Conservation (phyloP, 805 yeast genomes). For the Cyberlindnera euphorbiiphila region DNA sequence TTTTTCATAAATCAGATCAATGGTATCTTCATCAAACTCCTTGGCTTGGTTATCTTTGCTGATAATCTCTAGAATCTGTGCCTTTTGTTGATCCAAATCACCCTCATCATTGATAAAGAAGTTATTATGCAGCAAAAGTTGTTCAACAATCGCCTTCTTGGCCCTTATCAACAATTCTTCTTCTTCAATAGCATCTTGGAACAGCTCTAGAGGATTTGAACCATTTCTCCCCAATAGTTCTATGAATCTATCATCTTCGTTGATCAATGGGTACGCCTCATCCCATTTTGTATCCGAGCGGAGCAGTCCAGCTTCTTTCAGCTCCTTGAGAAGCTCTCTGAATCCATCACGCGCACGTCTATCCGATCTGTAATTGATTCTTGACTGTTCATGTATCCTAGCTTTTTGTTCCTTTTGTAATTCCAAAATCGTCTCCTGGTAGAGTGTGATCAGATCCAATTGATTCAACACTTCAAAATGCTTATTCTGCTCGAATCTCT, state of each 20-base stretch:
- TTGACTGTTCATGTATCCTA: constrained; percentile 27
- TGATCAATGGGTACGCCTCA: constrained; percentile 47
- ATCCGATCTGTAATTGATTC: constrained; percentile 50
- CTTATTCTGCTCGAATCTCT: constrained; percentile 55
- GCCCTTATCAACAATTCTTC: constrained; percentile 52
- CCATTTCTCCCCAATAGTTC: constrained; percentile 72
- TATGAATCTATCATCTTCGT: constrained; percentile 53
- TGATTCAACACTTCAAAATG: constrained; percentile 50
- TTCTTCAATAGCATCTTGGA: constrained; percentile 69
- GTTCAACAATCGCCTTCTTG: constrained; percentile 56
- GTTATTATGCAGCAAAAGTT: constrained; percentile 38
- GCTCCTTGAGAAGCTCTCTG: constrained; percentile 40
- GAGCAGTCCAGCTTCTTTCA: constrained; percentile 33
- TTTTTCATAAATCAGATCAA: constrained; percentile 28
- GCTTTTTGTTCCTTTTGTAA: constrained; percentile 27
- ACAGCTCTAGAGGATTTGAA: constrained; percentile 71
- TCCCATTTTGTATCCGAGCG: constrained; percentile 56
- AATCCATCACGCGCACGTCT: constrained; percentile 63
- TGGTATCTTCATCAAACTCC: constrained; percentile 28
- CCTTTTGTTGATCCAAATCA: constrained; percentile 15
- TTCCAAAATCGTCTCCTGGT: constrained; percentile 33
- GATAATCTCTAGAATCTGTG: constrained; percentile 17
- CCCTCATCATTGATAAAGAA: constrained; percentile 25
- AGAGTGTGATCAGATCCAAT: constrained; percentile 57
- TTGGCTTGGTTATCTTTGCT: constrained; percentile 24